Evolutionary conservation across 257 asterid species (phyloP), one percentile per base, ranked within the genome.

Genomic region (Anisodus acutangulus): DNA sequence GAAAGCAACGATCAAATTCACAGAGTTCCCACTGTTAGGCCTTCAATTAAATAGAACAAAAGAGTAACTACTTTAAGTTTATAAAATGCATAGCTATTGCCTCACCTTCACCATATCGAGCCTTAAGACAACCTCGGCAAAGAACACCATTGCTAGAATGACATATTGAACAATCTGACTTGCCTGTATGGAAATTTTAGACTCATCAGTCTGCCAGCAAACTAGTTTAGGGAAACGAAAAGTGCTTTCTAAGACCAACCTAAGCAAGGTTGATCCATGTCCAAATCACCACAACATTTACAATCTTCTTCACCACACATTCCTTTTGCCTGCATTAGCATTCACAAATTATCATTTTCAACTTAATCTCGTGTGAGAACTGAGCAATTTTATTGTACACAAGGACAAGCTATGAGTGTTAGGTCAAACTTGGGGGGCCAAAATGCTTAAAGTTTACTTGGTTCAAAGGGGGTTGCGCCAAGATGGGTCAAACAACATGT

Each of bases 21-120:
- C 26, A 16, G 5, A 58, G 22, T 58, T 58, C n/a, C 22, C 2
- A 58, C 4, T 58, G 9, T n/a, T 16, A 7, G 9, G 64, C 64
- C 9, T 58, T 16, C 8, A 5, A 58, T 16, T 16, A 16, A 58
- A 58, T 2, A 58, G 22, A 58, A 58, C 60, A 13, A 16, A 55
- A 55, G 13, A 13, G 60, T 55, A 13, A 54, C 11, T 5, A 58
- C 63, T 17, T 5, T 16, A 5, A 58, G 63, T 39, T 31, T 17
- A 49, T 35, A 10, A 39, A n/a, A 64, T 82, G 43, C 17, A 31
- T 62, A 9, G 45, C 59, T 11, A 13, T 62, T 16, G 26, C 58
- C 90, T 87, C 90, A 94, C 98, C 98, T 93, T 94, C 97, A 15
- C 97, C 98, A 68, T 95, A 95, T 37, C 98, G 86, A 58, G 92